Evolutionary conservation across 2,329 filamentous ascomycete genomes (phyloP).

Genomic region (Aspergillus tubingensis): DNA sequence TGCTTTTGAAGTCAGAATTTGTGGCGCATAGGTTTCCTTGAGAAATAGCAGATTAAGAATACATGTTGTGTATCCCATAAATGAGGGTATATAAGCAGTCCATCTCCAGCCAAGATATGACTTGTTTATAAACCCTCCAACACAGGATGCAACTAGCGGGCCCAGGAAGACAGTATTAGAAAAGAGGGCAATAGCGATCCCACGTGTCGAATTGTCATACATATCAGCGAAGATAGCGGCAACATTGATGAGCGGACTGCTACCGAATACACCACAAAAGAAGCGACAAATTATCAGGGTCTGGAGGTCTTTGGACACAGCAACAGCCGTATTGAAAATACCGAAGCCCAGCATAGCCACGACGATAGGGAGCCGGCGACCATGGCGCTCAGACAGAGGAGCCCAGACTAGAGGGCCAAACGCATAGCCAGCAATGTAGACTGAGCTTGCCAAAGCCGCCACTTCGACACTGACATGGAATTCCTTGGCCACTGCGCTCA

Average conservation of each 20-base stretch:
- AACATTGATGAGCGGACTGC: slow-evolving; percentile 67
- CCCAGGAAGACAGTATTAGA: slow-evolving; percentile 51
- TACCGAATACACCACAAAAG: slow-evolving; percentile 63
- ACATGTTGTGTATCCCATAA: slow-evolving; percentile 53
- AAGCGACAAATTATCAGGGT: slow-evolving; percentile 66
- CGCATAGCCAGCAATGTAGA: not conserved
- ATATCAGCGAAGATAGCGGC: slow-evolving; percentile 62
- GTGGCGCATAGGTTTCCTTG: slow-evolving; percentile 56
- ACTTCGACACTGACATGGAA: not conserved
- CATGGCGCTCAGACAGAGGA: slow-evolving; percentile 63
- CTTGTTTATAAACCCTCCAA: slow-evolving; percentile 53
- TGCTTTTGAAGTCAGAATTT: slow-evolving; percentile 56
- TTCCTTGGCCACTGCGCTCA: not conserved
- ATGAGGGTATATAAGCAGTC: slow-evolving; percentile 51
- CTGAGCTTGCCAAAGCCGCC: not conserved
- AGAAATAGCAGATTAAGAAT: slow-evolving; percentile 43
- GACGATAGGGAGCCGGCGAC: slow-evolving; percentile 56
- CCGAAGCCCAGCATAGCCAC: slow-evolving; percentile 61
- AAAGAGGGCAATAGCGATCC: slow-evolving; percentile 48
- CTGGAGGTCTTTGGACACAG: slow-evolving; percentile 64
- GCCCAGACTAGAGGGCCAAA: slow-evolving; percentile 66
- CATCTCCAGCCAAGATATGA: slow-evolving; percentile 52
- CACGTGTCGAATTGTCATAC: slow-evolving; percentile 47
- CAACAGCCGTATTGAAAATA: slow-evolving; percentile 65
- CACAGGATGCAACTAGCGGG: slow-evolving; percentile 50